Percentiles rank a stretch among this genome's conserved stretches.
phyloP scores from a whole-genome alignment of 164 flowering plant species.

The Akebia trifoliata region DNA sequence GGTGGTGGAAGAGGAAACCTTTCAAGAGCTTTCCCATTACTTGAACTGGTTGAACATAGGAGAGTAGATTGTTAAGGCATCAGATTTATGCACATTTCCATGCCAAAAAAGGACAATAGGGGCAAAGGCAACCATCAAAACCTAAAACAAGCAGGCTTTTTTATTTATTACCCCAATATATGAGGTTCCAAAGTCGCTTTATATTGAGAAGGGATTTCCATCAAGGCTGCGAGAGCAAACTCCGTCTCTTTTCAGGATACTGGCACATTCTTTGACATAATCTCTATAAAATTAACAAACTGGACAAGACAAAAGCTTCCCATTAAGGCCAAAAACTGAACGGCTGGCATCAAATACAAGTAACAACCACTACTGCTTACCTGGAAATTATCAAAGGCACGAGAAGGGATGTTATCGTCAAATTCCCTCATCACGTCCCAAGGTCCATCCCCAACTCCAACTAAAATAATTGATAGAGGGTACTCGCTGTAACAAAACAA shows the following conservation, averaged over 20 bases:
- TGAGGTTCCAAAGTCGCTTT: conserved; percentile 65
- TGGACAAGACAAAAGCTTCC: conserved; percentile 20
- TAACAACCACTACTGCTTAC: conserved; percentile 20
- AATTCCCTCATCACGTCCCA: conserved; percentile 93
- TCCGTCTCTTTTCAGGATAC: conserved; percentile 56
- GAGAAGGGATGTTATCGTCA: conserved; percentile 85
- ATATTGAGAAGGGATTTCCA: conserved; percentile 83
- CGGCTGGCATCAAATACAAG: neutral
- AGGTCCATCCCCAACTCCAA: conserved; percentile 96
- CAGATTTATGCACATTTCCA: neutral
- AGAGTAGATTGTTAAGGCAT: no score
- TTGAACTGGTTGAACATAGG: conserved; percentile 31
- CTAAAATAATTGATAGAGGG: conserved; percentile 77
- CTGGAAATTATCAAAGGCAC: conserved; percentile 90
- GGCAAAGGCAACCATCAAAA: neutral
- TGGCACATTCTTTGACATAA: conserved; percentile 56
- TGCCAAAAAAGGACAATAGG: neutral
- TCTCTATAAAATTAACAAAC: conserved; percentile 80
- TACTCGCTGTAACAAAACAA: conserved; percentile 44
- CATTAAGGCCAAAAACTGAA: neutral
- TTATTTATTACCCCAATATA: conserved; percentile 56
- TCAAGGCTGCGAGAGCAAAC: conserved; percentile 68
- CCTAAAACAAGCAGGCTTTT: neutral
- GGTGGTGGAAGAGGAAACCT: conserved; percentile 89
- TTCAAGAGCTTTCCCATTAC: conserved; percentile 33